Base-by-base conservation (phyloP, 1,284 basidiomycete genomes). In the Trametes hirsuta region DNA sequence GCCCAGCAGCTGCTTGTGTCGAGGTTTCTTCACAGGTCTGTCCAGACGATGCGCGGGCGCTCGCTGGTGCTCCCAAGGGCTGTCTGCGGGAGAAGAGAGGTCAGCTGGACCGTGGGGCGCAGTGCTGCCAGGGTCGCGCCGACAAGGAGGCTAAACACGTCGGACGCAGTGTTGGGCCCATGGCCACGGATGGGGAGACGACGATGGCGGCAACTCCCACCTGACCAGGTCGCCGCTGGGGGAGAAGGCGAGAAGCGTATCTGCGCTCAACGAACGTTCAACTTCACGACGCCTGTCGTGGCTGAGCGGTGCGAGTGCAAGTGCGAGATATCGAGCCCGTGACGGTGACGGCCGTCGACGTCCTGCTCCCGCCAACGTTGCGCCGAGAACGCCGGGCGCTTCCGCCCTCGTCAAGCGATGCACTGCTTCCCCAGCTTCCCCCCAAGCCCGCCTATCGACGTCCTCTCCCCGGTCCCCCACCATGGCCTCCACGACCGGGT, bases 401-500 rank as follows among this genome's bases (percentile, higher is more conserved):
- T 40, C 35, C 18, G 48, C 35, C 21, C n/a, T 36, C 1, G 18
- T 30, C 30, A 37, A 14, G 21, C 21, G 18, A 36, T 14, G 47
- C 47, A 49, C 47, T 22, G 47, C 47, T 37, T 50, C 21, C 24
- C 34, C 21, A 14, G 8, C 22, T 24, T 15, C 11, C 15, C 48
- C 48, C 48, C 48, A 42, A 42, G 45, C 36, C n/a, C 42, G 51
- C 41, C 14, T 37, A 52, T 37, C 51, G 41, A 14, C 42, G 25
- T 21, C 42, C 12, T 52, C 56, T 39, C 36, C 22, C 56, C 12
- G 3, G 9, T 24, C 49, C 10, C 25, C 58, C 58, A 53, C 48
- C 57, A 59, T 59, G 57, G 25, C 57, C 47, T 59, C 57, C n/a
- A 41, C 48, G 30, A 12, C 48, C 36, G 40, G 58, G 47, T 39